Base-by-base conservation (phyloP, 176 grass and related monocot species). In the Avena atlantica region DNA sequence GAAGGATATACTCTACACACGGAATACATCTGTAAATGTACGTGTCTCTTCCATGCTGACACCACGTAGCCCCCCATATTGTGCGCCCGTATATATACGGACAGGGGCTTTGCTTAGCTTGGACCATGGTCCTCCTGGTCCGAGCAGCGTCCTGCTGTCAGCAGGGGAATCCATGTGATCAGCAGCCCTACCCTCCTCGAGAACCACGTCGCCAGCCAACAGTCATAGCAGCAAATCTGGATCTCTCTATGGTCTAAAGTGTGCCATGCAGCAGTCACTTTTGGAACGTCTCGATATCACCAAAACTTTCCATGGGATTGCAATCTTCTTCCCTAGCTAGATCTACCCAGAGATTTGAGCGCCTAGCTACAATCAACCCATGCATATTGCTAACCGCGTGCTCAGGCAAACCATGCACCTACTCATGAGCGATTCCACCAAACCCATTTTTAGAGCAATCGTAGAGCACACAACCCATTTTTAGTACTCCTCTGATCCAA, bases 81-180 rank as follows among this genome's bases (percentile, higher is more conserved):
- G 13, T 5, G 6, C 5, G 16, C 3, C 64, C 29, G 37, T 44
- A 44, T 37, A 31, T 31, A 31, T 2, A 79, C 55, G 8, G 8
- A 31, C 76, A 14, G 5, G 8, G 20, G 15, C 17, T 37, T 7
- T 0, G 40, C 40, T 34, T 34, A 57, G 45, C 31, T 42, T 78
- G 75, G 68, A 74, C 82, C 61, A 78, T 67, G 74, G 68, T n/a
- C n/a, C n/a, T 40, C 48, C 23, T 67, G 74, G 68, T 55, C 48
- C 40, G 51, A 31, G 17, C 21, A 64, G 20, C 59, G 83, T 67
- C 59, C 73, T 67, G 53, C 45, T 55, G 83, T 53, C 83, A 85
- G 17, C 20, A 59, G 51, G 44, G 58, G 72, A 67, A 78, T 85
- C 83, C 83, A 85, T 78, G 73, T 85, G 60, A 78, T 51, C 27